Conservation (phyloP, 1,284 basidiomycete species). For the Cryptococcus sp. region DNA sequence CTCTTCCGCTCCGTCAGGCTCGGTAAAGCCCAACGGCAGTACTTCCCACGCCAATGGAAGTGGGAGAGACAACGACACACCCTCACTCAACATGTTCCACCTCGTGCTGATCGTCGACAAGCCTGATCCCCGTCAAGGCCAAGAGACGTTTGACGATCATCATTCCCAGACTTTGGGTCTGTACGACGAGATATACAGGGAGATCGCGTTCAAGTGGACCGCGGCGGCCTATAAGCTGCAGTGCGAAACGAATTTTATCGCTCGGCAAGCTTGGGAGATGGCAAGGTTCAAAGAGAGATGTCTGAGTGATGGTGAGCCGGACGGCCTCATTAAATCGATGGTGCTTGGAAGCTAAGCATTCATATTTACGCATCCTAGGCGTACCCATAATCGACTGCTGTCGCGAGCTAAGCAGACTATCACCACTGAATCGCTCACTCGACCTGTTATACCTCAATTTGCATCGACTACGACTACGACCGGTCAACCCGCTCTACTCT, state of each 20-base stretch:
- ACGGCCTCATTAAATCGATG: not conserved
- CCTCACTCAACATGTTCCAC: slow-evolving; percentile 78
- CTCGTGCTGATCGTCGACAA: slow-evolving; percentile 84
- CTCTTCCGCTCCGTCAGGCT: not conserved
- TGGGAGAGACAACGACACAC: slow-evolving; percentile 36
- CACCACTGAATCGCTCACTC: slow-evolving; percentile 72
- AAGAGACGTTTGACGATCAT: slow-evolving; percentile 21
- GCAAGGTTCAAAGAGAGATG: slow-evolving; percentile 66
- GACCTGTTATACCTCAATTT: slow-evolving; percentile 62
- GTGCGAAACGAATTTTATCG: slow-evolving; percentile 77
- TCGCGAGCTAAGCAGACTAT: slow-evolving; percentile 57
- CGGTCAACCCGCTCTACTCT: slow-evolving; percentile 61
- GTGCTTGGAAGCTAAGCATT: not conserved
- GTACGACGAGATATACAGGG: slow-evolving; percentile 73
- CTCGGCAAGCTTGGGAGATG: slow-evolving; percentile 69
- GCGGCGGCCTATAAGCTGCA: slow-evolving; percentile 87
- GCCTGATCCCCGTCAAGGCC: slow-evolving; percentile 66
- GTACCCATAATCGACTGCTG: slow-evolving; percentile 39
- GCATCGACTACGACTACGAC: slow-evolving; percentile 54
- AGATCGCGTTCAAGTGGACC: slow-evolving; percentile 81
- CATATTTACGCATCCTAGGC: slow-evolving; percentile 17
- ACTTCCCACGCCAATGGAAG: not conserved
- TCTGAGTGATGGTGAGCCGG: slow-evolving; percentile 41
- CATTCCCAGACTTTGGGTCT: slow-evolving; percentile 22
- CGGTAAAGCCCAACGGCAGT: not conserved